Evolutionary conservation across 257 asterid genomes (phyloP).

Genomic region (Paraleonurus japonicus): DNA sequence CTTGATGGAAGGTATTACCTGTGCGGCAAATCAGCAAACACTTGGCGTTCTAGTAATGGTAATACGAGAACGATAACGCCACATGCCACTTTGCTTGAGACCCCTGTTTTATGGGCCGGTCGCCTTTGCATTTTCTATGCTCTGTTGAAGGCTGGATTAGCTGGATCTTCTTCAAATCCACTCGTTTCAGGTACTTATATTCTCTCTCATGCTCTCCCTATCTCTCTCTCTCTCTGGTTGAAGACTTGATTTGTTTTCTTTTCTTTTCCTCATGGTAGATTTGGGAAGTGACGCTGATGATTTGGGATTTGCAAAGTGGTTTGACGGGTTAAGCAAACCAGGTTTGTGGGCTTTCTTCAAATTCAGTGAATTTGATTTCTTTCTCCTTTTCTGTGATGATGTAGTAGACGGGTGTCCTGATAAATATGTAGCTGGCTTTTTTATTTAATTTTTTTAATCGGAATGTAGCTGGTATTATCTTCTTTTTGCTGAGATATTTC

Average conservation of each 20-base stretch:
- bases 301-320: slow-evolving; percentile 80
- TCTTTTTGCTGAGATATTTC: background rate
- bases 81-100: slow-evolving; percentile 60
- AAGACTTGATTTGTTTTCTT: background rate
- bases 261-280: slow-evolving; percentile 40
- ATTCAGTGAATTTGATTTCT: background rate
- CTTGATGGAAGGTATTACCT: slow-evolving; percentile 43
- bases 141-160: slow-evolving; percentile 83
- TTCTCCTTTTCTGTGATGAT: background rate
- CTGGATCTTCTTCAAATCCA: slow-evolving; percentile 91
- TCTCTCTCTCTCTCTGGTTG: background rate
- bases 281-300: slow-evolving; percentile 64
- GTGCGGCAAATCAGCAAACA: slow-evolving; percentile 34
- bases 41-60: slow-evolving; percentile 19
- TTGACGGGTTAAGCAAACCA: slow-evolving; percentile 73
- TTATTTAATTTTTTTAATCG: too few species aligned
- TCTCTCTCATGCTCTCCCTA: too few species aligned
- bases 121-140: slow-evolving; percentile 83
- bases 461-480: background rate
- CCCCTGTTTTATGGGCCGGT: slow-evolving; percentile 91
- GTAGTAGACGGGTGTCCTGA: background rate
- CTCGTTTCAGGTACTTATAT: slow-evolving; percentile 50
- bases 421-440: background rate
- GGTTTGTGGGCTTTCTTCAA: slow-evolving; percentile 48
- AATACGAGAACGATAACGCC: slow-evolving; percentile 20